Base-by-base conservation (phyloP, 257 asterid species). In the Orobanche coerulescens region DNA sequence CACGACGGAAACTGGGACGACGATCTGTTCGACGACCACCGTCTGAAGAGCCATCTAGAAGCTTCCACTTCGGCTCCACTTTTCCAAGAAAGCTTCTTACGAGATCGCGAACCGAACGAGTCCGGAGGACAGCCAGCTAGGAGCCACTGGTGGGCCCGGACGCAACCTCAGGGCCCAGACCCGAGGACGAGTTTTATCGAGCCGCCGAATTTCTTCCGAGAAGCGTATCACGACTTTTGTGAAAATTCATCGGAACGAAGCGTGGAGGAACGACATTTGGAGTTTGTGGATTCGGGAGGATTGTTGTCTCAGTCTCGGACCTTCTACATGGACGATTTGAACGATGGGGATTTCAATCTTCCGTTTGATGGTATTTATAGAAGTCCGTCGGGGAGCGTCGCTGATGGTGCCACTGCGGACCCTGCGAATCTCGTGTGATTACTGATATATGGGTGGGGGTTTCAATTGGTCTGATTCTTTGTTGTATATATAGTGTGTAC, bases 51-150 rank as follows among this genome's bases (percentile, higher is more conserved):
- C 65, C 84, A 71, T 51, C 71, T 85, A 0, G 89, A 71, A 72
- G 92, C 95, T 55, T 89, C 95, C 4, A 78, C 95, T 1, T 86
- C 96, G 0, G 85, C 80, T 64, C 95, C 96, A 40, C 84, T 86
- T 40, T 78, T 84, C 73, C 77, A 60, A 31, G 89, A 84, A 60
- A 89, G 97, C 12, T 73, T 89, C 37, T 64, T 89, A 4, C 76
- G 55, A 24, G 85, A 84, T 28, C 81, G 73, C 11, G 85, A 71
- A 20, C 69, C 76, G 0, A 44, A 59, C 7, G 69, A 62, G 19
- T n/a, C n/a, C n/a, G 13, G 56, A 4, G 77, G 49, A 12, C 73
- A 51, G 6, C 66, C 76, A 1, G 76, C 63, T 0, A 71, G 62
- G 79, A 70, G 78, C 65, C 82, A 67, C 5, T 93, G 97, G 99